Evolutionary conservation across 2,329 filamentous ascomycete species (phyloP).

Genomic region (Monilinia polystroma): DNA sequence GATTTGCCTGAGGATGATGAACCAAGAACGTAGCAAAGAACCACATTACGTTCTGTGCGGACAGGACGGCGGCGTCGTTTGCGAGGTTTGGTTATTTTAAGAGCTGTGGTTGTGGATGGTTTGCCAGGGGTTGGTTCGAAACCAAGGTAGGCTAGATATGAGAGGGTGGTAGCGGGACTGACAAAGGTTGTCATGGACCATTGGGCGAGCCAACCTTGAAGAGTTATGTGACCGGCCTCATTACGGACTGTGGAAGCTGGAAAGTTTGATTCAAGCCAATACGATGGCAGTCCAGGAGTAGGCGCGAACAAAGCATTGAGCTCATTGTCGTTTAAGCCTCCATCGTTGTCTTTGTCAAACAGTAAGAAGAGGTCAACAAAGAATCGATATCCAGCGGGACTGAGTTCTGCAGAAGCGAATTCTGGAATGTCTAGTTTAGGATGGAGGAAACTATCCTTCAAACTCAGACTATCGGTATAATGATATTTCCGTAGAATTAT

Average conservation of each 20-base stretch:
- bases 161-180: slow-evolving; percentile 89
- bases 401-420: slow-evolving; percentile 88
- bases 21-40: slow-evolving; percentile 89
- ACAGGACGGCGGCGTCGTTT: slow-evolving; percentile 80
- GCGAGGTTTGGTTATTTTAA: slow-evolving; percentile 90
- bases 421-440: slow-evolving; percentile 94
- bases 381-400: slow-evolving; percentile 91
- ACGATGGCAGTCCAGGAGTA: slow-evolving; percentile 81
- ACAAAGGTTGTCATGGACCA: slow-evolving; percentile 99
- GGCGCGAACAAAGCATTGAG: slow-evolving; percentile 85
- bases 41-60: slow-evolving; percentile 88
- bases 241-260: slow-evolving; percentile 93
- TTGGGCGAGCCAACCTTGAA: slow-evolving; percentile 97
- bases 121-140: slow-evolving; percentile 80
- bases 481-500: slow-evolving; percentile 92
- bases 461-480: slow-evolving; percentile 90
- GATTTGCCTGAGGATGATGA: slow-evolving; percentile 87
- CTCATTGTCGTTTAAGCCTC: slow-evolving; percentile 83
- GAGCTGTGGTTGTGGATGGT: slow-evolving; percentile 75
- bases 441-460: slow-evolving; percentile 87
- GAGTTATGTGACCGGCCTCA: slow-evolving; percentile 89
- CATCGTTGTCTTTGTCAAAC: slow-evolving; percentile 97
- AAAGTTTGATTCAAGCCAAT: slow-evolving; percentile 86
- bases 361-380: slow-evolving; percentile 95
- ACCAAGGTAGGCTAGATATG: slow-evolving; percentile 93